Percentiles rank a stretch among this genome's conserved stretches.
Evolutionary conservation across 106 monocot genomes (phyloP).

Genomic region (Narthecium ossifragum): DNA sequence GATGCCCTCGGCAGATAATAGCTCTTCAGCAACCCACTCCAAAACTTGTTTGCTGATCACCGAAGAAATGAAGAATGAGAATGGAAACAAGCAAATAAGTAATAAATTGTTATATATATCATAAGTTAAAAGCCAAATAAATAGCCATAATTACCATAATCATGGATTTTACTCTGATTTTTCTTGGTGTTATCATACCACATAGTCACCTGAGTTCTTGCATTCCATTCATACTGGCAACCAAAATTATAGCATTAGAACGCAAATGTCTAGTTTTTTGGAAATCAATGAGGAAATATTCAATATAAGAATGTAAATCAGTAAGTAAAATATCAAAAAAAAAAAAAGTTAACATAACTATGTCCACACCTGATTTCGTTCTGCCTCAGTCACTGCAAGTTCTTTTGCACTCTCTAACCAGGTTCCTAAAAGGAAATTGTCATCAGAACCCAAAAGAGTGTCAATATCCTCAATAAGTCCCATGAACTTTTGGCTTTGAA

Average conservation of each 20-base stretch:
- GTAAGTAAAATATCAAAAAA: not conserved
- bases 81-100: no score
- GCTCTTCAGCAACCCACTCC: constrained; percentile 79
- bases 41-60: constrained; percentile 79
- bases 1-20: constrained; percentile 93
- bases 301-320: no score
- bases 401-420: constrained; percentile 81
- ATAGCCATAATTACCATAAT: constrained; percentile 61
- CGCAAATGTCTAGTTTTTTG: not conserved
- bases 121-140: no score
- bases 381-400: constrained; percentile 41
- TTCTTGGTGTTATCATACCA: constrained; percentile 84
- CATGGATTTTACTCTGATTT: constrained; percentile 91
- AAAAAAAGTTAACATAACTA: not conserved
- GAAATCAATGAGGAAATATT: not conserved
- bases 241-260: not conserved
- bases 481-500: constrained; percentile 56
- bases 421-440: constrained; percentile 91
- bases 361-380: constrained; percentile 45
- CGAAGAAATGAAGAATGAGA: no score
- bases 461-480: constrained; percentile 72
- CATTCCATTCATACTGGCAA: constrained; percentile 95
- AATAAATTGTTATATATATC: no score
- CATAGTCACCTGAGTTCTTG: constrained; percentile 97
- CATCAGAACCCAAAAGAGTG: constrained; percentile 71